Base-by-base conservation (phyloP, 2,329 filamentous ascomycete genomes). In the Fusarium sp. region DNA sequence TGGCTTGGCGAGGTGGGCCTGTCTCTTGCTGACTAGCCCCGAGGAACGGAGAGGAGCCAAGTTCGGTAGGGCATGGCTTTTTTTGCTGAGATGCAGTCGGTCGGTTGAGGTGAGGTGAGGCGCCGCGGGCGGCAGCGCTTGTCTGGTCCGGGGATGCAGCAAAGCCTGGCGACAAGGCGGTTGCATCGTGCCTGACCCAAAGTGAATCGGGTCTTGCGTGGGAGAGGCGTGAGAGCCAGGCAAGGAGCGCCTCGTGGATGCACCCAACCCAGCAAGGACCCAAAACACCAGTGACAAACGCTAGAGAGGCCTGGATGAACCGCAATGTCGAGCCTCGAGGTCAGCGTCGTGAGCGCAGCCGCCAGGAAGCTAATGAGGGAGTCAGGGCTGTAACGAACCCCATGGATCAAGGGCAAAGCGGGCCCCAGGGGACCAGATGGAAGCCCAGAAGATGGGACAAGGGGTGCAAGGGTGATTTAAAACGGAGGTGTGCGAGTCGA, bases 51-150 rank as follows among this genome's bases (percentile, higher is more conserved):
- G 41, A 27, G 34, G 47, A 39, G n/a, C n/a, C n/a, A n/a, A n/a
- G n/a, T n/a, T n/a, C n/a, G n/a, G n/a, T n/a, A n/a, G n/a, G n/a
- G n/a, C n/a, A n/a, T n/a, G n/a, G n/a, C n/a, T n/a, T 13, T 43
- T 62, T 54, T 39, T 70, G 56, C 55, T 58, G 59, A 46, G 30
- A 44, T 50, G 36, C 54, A 44, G 56, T 48, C 41, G 55, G 51
- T 56, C 37, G 48, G 59, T 68, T 72, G 61, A 70, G 71, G 63
- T 63, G 61, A n/a, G n/a, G n/a, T n/a, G n/a, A 73, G 73, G 64
- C 66, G 67, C 69, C 61, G 56, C 56, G 52, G 65, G n/a, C 69
- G 61, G 65, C 60, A 73, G 58, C 63, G 70, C 63, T 62, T 60
- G 54, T 73, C 68, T 60, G 63, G 56, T 58, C 64, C 64, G 61